Evolutionary conservation across 2,329 filamentous ascomycete species (phyloP).

Genomic region (Colletotrichum incanum): DNA sequence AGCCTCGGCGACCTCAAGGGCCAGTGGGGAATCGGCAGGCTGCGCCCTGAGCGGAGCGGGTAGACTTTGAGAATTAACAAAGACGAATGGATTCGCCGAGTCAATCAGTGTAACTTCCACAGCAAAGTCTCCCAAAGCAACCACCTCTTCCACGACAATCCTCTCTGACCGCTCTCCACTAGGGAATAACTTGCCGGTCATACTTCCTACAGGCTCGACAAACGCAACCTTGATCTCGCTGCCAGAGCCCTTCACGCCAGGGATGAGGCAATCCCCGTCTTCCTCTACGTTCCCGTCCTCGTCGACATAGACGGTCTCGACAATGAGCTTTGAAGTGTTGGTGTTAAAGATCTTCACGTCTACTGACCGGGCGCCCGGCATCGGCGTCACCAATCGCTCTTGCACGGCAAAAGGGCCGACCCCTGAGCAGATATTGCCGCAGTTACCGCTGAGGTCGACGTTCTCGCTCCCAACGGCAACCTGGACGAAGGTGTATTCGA

Average conservation of each 20-base stretch:
- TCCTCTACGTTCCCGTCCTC: slow-evolving; percentile 62
- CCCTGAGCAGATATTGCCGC: slow-evolving; percentile 74
- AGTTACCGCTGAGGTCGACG: slow-evolving; percentile 74
- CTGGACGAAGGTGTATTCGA: slow-evolving; percentile 76
- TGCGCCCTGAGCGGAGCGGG: slow-evolving; percentile 60
- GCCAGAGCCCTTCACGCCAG: slow-evolving; percentile 69
- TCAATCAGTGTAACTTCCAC: slow-evolving; percentile 54
- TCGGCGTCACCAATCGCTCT: slow-evolving; percentile 57
- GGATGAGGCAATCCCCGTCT: slow-evolving; percentile 69
- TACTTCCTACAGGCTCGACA: slow-evolving; percentile 71
- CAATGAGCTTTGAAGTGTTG: slow-evolving; percentile 72
- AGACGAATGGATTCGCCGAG: slow-evolving; percentile 59
- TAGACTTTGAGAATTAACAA: slow-evolving; percentile 66
- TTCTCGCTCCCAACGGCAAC: slow-evolving; percentile 69
- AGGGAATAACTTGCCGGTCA: slow-evolving; percentile 72
- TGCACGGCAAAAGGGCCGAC: slow-evolving; percentile 74
- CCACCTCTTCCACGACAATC: slow-evolving; percentile 58
- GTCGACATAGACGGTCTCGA: slow-evolving; percentile 67
- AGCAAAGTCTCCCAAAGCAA: slow-evolving; percentile 46
- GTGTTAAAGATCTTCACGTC: slow-evolving; percentile 70
- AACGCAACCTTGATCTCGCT: slow-evolving; percentile 73
- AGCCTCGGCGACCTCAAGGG: slow-evolving; percentile 58
- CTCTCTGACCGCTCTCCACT: slow-evolving; percentile 66
- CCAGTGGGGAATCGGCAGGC: slow-evolving; percentile 50
- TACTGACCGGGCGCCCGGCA: slow-evolving; percentile 35